Percentiles rank a stretch among this genome's conserved stretches.
phyloP scores from a whole-genome alignment of 139 green algal species.

The Ettlia oleoabundans region DNA sequence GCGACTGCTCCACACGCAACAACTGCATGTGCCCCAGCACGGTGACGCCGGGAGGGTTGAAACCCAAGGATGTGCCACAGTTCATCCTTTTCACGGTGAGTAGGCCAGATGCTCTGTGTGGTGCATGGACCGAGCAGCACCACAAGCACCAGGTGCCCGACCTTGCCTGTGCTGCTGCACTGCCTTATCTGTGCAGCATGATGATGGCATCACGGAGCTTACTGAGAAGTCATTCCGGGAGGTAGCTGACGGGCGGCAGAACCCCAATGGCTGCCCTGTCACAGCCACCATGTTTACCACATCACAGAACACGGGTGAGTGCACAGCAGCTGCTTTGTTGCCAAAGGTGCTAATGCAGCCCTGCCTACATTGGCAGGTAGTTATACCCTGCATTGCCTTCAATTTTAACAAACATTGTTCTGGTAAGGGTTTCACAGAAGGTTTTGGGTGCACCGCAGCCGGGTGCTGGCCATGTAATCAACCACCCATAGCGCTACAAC shows the following conservation, averaged over 20 bases:
- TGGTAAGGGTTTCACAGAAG: too few relatives aligned
- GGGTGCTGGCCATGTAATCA: too few relatives aligned
- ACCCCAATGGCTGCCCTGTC: constrained; percentile 17
- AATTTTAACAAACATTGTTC: too few relatives aligned
- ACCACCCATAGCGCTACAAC: too few relatives aligned
- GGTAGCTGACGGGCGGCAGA: not conserved
- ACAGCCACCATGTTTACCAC: not conserved
- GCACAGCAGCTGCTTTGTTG: too few relatives aligned
- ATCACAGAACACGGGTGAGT: not conserved
- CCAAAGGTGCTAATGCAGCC: too few relatives aligned
- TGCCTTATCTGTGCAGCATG: constrained; percentile 1
- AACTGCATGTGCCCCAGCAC: constrained; percentile 42
- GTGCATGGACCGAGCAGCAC: too few relatives aligned
- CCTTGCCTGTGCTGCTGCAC: not conserved
- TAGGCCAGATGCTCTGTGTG: not conserved
- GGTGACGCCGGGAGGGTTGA: constrained; percentile 28
- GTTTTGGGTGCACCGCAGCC: too few relatives aligned
- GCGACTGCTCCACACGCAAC: constrained; percentile 1
- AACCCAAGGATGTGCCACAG: constrained; percentile 31
- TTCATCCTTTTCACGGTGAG: constrained; percentile 16
- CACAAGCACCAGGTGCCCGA: too few relatives aligned
- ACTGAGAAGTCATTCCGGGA: constrained; percentile 1
- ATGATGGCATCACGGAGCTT: not conserved
- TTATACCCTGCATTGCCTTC: too few relatives aligned
- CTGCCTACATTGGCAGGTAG: too few relatives aligned